A percentile compares a stretch with the other conserved stretches of the same genome.
phyloP scores from a whole-genome alignment of 2,329 filamentous ascomycete genomes.

The Hymenoscyphus repandus region DNA sequence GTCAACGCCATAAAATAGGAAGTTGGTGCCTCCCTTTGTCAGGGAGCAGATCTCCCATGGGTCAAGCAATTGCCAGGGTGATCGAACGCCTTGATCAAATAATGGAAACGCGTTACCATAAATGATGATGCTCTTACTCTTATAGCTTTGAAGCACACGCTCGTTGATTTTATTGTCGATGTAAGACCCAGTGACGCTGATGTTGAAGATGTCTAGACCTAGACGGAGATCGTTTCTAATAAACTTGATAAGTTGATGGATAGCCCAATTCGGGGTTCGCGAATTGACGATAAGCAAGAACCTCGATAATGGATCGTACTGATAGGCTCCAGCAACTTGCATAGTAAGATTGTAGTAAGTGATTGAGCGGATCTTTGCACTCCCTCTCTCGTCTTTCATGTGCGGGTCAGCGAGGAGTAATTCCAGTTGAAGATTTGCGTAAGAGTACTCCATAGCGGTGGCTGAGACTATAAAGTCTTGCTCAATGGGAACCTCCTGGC shows the following conservation, averaged over 20 bases:
- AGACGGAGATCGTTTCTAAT: conserved; percentile 1
- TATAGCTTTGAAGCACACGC: conserved; percentile 8
- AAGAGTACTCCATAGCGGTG: conserved; percentile 4
- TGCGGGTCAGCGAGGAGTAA: conserved; percentile 8
- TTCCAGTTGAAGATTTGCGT: conserved; percentile 4
- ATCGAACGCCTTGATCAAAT: conserved; percentile 4
- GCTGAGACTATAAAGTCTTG: conserved; percentile 9
- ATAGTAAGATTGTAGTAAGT: conserved; percentile 3
- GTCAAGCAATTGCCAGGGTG: conserved; percentile 8
- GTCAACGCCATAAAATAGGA: conserved; percentile 1
- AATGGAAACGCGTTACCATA: conserved; percentile 10
- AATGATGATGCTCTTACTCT: conserved; percentile 10
- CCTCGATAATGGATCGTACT: conserved; percentile 4
- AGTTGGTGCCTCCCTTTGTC: conserved; percentile 3
- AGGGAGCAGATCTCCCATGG: conserved; percentile 2
- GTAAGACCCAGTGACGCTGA: conserved; percentile 9
- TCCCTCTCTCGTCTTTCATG: neutral
- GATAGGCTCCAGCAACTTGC: conserved; percentile 7
- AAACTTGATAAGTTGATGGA: conserved; percentile 11
- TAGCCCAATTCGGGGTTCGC: conserved; percentile 6
- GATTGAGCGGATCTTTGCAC: neutral
- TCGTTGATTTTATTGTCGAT: neutral
- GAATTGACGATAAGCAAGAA: conserved; percentile 12
- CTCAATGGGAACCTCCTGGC: conserved; percentile 3
- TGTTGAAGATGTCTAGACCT: conserved; percentile 9